Evolutionary conservation across 176 grass and related monocot genomes (phyloP), one percentile per base, ranked within the genome.

Genomic region (Olyra latifolia): DNA sequence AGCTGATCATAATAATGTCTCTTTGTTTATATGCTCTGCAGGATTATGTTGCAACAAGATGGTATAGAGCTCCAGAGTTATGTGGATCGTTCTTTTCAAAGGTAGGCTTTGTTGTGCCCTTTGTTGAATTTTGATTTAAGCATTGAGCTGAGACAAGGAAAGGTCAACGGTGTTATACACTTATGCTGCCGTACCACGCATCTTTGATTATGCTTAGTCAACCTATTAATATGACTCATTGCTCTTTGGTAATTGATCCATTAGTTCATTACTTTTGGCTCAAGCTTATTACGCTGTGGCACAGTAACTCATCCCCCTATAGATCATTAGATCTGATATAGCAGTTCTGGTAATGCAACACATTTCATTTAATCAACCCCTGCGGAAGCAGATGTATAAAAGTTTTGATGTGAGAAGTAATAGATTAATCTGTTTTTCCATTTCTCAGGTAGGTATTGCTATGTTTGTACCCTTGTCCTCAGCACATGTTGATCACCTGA

Each of bases 41-140:
- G 96, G 96, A 99, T 93, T 99, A 99, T 95, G 96, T 99, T 69
- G 96, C 96, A 79, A 99, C 96, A 63, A 92, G 96, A 85, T 99
- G 96, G 96, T 99, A 99, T 64, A 95, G 96, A 88, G 96, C 96
- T 91, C 96, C 96, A 38, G 96, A 99, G 71, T 86, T 99, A 20
- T 99, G 96, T 63, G 96, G 96, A 75, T 99, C 96, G 13, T 99
- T 99, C 84, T 99, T 86, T 86, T 99, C 96, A 43, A 95, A 95
- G 92, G 96, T 95, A 88, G 35, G 44, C 7, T 71, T 75, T 39
- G 57, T 24, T 13, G 38, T 63, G 41, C 27, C 47, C 42, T 77
- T 76, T 46, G 43, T 43, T 86, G 22, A 86, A 67, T 47, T 84
- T 60, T 80, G 30, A 32, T 74, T 19, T 15, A 55, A 46, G 30